Evolutionary conservation across 306 rosid species (phyloP).

Genomic region (Dryas octopetala): DNA sequence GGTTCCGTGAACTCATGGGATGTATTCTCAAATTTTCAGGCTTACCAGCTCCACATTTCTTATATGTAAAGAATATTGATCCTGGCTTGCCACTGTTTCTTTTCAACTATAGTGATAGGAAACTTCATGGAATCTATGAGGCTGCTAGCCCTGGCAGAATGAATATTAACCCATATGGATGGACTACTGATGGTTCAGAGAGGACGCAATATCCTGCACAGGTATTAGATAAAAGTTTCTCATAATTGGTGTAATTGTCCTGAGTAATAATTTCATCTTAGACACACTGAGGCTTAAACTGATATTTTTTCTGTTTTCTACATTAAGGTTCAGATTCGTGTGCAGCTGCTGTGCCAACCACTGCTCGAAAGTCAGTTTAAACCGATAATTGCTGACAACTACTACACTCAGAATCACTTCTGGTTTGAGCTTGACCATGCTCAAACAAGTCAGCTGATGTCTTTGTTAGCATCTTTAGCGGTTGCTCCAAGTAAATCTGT

Average conservation of each 20-base stretch:
- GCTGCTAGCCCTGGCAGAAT: conserved; percentile 69
- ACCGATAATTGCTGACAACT: conserved; percentile 56
- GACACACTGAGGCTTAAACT: conserved; percentile 11
- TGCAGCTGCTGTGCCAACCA: conserved; percentile 61
- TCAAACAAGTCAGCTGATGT: conserved; percentile 56
- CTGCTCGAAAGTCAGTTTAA: conserved; percentile 62
- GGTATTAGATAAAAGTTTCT: conserved; percentile 41
- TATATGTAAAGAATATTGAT: conserved; percentile 72
- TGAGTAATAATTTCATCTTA: neutral
- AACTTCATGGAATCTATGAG: conserved; percentile 81
- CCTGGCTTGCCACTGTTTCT: conserved; percentile 82
- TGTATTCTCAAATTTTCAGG: conserved; percentile 46
- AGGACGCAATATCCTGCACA: conserved; percentile 83
- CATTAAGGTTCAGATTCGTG: conserved; percentile 55
- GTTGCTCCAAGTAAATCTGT: conserved; percentile 38
- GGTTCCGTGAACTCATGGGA: conserved; percentile 28
- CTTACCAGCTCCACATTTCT: conserved; percentile 61
- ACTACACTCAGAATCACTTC: conserved; percentile 47
- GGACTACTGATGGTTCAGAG: conserved; percentile 60
- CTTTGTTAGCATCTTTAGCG: conserved; percentile 43
- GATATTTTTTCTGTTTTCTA: conserved; percentile 7
- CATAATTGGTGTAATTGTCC: conserved; percentile 8
- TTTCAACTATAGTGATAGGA: conserved; percentile 77
- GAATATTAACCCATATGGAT: conserved; percentile 81
- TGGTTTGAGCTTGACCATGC: conserved; percentile 83